Conservation (phyloP, 352 stramenopile species). For the Globisporangium orthogonon region DNA sequence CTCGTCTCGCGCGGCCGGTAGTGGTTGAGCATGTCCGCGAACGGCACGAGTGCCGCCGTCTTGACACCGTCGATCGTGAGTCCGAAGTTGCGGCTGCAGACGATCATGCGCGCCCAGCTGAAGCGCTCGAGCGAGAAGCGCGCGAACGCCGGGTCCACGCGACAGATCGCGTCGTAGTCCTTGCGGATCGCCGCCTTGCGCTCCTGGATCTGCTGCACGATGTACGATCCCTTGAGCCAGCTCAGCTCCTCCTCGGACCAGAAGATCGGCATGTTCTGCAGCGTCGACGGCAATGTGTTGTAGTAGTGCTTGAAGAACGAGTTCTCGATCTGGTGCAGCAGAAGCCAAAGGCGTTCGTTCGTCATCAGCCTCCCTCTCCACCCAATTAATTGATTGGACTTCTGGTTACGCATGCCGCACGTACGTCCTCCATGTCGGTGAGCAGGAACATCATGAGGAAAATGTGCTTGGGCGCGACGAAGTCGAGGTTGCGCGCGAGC, state of each 20-base stretch:
- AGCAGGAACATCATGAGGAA: conserved; percentile 99
- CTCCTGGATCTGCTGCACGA: conserved; percentile 94
- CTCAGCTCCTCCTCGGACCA: conserved; percentile 93
- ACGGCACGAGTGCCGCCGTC: conserved; percentile 96
- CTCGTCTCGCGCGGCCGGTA: conserved; percentile 97
- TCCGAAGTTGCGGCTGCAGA: conserved; percentile 98
- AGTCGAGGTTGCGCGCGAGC: conserved; percentile 89
- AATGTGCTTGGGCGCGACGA: conserved; percentile 99
- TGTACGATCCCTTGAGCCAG: conserved; percentile 90
- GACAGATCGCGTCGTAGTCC: conserved; percentile 97
- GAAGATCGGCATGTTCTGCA: conserved; percentile 99
- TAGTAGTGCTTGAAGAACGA: conserved; percentile 96
- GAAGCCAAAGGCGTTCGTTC: neutral
- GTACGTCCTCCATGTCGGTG: conserved; percentile 91
- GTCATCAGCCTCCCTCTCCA: neutral
- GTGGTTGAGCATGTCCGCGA: conserved; percentile 99
- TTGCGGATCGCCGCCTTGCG: conserved; percentile 93
- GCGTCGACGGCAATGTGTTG: conserved; percentile 92
- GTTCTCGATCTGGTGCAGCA: conserved; percentile 33
- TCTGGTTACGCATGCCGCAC: conserved; percentile 4
- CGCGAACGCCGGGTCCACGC: conserved; percentile 85
- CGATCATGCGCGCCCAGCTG: conserved; percentile 98
- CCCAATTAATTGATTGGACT: too few species aligned
- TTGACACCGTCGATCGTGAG: conserved; percentile 96
- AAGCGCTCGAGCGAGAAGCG: conserved; percentile 96